Conservation (phyloP, 2,329 filamentous ascomycete species). For the Xylaria sp. region DNA sequence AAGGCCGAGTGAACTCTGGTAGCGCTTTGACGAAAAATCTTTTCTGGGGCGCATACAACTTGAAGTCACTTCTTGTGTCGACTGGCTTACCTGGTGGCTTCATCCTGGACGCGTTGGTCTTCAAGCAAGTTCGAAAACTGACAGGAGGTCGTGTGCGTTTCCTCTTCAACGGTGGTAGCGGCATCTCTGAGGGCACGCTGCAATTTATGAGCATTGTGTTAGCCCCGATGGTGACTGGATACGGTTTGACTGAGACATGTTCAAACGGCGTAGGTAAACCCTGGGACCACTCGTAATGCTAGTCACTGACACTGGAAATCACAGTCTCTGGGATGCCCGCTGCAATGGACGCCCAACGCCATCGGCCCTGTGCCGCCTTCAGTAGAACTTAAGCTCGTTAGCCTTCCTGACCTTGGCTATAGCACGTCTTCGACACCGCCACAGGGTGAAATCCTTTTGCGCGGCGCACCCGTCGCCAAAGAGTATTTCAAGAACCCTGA, state of each 20-base stretch:
- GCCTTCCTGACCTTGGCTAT: slow-evolving; percentile 90
- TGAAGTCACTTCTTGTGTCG: slow-evolving; percentile 68
- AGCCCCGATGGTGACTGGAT: slow-evolving; percentile 93
- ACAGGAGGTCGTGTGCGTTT: slow-evolving; percentile 91
- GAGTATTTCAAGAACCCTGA: slow-evolving; percentile 88
- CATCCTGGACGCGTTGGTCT: slow-evolving; percentile 84
- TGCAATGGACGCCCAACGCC: slow-evolving; percentile 81
- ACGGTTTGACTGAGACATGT: slow-evolving; percentile 93
- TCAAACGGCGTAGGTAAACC: slow-evolving; percentile 71
- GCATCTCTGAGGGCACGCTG: slow-evolving; percentile 86
- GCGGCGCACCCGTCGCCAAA: slow-evolving; percentile 77
- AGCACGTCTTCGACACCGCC: slow-evolving; percentile 77
- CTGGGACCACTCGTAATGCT: background rate
- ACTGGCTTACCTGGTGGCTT: slow-evolving; percentile 72
- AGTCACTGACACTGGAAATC: slow-evolving; percentile 17
- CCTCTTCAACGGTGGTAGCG: slow-evolving; percentile 93
- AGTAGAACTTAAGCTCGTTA: slow-evolving; percentile 91
- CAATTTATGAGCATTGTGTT: slow-evolving; percentile 92
- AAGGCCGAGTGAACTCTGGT: slow-evolving; percentile 78
- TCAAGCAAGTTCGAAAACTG: slow-evolving; percentile 89
- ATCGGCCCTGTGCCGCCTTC: slow-evolving; percentile 82
- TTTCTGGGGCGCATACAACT: slow-evolving; percentile 75
- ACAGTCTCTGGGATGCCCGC: slow-evolving; percentile 77
- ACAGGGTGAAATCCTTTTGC: slow-evolving; percentile 93
- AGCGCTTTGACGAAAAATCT: slow-evolving; percentile 77